Conservation (phyloP, 768 basidiomycete genomes). For the Artomyces pyxidatus region DNA sequence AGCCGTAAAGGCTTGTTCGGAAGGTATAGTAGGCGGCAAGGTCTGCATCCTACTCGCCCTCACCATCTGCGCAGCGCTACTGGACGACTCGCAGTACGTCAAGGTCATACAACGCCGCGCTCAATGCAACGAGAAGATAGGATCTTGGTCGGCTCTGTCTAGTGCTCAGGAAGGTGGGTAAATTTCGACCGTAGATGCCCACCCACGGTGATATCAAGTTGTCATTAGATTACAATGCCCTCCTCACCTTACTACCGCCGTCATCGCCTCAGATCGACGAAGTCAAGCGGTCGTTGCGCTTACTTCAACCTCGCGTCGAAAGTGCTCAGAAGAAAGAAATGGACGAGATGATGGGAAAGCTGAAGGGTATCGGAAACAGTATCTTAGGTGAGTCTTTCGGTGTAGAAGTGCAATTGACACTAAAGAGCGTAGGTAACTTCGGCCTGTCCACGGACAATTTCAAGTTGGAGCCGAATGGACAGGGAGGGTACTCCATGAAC, state of each 20-base stretch:
- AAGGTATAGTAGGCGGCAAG: slow-evolving; percentile 11
- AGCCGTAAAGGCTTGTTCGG: slow-evolving; percentile 16
- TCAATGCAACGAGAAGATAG: slow-evolving; percentile 68
- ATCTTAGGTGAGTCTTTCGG: slow-evolving; percentile 57
- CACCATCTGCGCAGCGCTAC: slow-evolving; percentile 49
- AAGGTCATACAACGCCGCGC: slow-evolving; percentile 91
- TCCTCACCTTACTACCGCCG: slow-evolving; percentile 57
- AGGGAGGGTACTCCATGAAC: slow-evolving; percentile 94
- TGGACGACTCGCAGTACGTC: slow-evolving; percentile 75
- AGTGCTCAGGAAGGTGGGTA: slow-evolving; percentile 77
- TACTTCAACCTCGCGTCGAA: slow-evolving; percentile 61
- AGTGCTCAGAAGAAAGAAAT: slow-evolving; percentile 81
- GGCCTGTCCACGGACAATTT: slow-evolving; percentile 95
- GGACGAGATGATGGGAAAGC: slow-evolving; percentile 83
- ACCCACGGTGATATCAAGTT: too few relatives aligned
- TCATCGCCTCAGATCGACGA: slow-evolving; percentile 42
- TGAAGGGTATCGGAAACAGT: slow-evolving; percentile 89
- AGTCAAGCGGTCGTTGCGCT: slow-evolving; percentile 39
- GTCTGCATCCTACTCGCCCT: neutral
- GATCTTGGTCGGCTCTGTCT: slow-evolving; percentile 76
- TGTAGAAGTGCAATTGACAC: neutral
- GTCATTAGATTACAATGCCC: slow-evolving; percentile 76
- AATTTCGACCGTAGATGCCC: too few relatives aligned
- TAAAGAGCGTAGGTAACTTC: slow-evolving; percentile 90
- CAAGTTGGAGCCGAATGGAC: slow-evolving; percentile 88